Evolutionary conservation across 2,329 filamentous ascomycete species (phyloP).

Genomic region (Ophiosphaerella korrae): DNA sequence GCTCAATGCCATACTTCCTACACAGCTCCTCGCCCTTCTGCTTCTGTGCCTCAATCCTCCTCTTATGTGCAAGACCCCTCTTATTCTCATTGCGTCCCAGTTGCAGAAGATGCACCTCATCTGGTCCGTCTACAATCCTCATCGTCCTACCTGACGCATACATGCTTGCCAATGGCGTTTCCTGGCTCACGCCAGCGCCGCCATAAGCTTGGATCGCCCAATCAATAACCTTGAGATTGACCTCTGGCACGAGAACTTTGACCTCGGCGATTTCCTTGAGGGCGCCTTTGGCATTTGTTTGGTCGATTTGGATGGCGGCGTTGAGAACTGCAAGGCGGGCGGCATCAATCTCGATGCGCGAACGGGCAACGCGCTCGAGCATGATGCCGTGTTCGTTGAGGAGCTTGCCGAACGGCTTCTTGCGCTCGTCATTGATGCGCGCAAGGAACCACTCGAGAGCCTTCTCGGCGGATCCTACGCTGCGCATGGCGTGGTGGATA

Average conservation of each 20-base stretch:
- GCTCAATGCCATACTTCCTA: slow-evolving; percentile 60
- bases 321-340: slow-evolving; percentile 90
- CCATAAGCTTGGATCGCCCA: slow-evolving; percentile 92
- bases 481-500: slow-evolving; percentile 97
- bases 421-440: slow-evolving; percentile 87
- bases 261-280: slow-evolving; percentile 94
- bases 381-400: slow-evolving; percentile 91
- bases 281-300: slow-evolving; percentile 83
- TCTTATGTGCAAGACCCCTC: slow-evolving; percentile 64
- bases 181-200: slow-evolving; percentile 88
- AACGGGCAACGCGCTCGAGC: slow-evolving; percentile 91
- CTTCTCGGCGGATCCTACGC: slow-evolving; percentile 86
- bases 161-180: slow-evolving; percentile 81
- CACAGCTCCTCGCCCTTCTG: slow-evolving; percentile 69
- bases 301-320: slow-evolving; percentile 93
- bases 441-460: slow-evolving; percentile 95
- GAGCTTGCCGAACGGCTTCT: slow-evolving; percentile 88
- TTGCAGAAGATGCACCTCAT: slow-evolving; percentile 84
- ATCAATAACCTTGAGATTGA: slow-evolving; percentile 86
- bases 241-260: slow-evolving; percentile 87
- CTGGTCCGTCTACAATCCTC: slow-evolving; percentile 87
- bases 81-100: slow-evolving; percentile 81
- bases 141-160: slow-evolving; percentile 82
- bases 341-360: slow-evolving; percentile 90
- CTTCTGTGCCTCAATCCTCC: slow-evolving; percentile 68